A percentile compares a stretch with the other conserved stretches of the same genome.
Evolutionary conservation across 2,329 filamentous ascomycete species (phyloP).

Genomic region (Lasiodiplodia gonubiensis): DNA sequence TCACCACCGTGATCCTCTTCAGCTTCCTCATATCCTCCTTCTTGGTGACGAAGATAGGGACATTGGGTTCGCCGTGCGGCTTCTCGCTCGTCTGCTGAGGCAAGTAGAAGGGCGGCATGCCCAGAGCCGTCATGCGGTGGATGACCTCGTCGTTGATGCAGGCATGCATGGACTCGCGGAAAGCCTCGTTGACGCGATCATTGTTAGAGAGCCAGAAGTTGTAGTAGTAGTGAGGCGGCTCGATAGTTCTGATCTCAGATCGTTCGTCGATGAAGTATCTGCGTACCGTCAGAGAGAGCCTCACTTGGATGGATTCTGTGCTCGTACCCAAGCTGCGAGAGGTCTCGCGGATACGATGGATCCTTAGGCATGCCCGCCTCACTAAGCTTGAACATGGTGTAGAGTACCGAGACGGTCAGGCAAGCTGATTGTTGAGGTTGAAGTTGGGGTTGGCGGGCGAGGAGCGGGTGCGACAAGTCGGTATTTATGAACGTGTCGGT

Average conservation of each 20-base stretch:
- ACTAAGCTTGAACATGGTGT: conserved; percentile 77
- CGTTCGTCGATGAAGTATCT: conserved; percentile 80
- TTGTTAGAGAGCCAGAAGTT: conserved; percentile 76
- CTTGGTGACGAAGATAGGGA: conserved; percentile 70
- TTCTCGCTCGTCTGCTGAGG: conserved; percentile 58
- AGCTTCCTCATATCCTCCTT: conserved; percentile 58
- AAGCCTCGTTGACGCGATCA: conserved; percentile 76
- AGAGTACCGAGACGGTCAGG: background rate
- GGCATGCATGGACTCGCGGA: conserved; percentile 72
- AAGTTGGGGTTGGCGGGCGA: background rate
- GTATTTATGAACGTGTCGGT: background rate
- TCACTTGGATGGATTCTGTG: background rate
- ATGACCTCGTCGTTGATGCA: conserved; percentile 67
- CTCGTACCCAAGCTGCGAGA: conserved; percentile 74
- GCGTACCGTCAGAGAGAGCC: conserved; percentile 21
- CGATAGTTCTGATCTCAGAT: conserved; percentile 75
- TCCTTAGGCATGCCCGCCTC: conserved; percentile 74
- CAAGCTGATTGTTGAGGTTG: background rate
- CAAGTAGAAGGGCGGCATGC: conserved; percentile 65
- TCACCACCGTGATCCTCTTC: conserved; percentile 71
- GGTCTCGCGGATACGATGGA: conserved; percentile 66
- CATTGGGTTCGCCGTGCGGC: conserved; percentile 59
- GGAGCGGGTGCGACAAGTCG: background rate
- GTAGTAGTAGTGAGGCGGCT: conserved; percentile 72
- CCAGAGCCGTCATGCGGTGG: conserved; percentile 65